Conservation (phyloP, 2,329 filamentous ascomycete species). For the Sporothrix mexicana region DNA sequence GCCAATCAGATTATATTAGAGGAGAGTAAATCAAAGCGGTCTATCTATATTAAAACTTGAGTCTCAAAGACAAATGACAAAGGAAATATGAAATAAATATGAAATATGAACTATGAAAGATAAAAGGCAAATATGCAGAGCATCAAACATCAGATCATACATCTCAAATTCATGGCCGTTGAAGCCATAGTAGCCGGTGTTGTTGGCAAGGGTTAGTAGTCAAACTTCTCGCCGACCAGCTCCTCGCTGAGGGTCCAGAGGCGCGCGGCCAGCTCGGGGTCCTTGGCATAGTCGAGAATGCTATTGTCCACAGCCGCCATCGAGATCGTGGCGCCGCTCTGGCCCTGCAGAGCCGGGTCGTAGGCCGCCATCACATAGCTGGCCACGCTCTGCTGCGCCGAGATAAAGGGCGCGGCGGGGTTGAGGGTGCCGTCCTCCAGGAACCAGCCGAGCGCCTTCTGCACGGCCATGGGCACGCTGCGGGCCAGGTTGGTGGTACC, state of each 20-base stretch:
- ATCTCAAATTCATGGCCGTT: neutral
- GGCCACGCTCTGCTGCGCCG: constrained; percentile 43
- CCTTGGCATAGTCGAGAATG: constrained; percentile 40
- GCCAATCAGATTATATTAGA: neutral
- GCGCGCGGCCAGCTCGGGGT: constrained; percentile 45
- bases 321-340: constrained; percentile 31
- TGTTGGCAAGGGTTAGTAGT: too few relatives aligned
- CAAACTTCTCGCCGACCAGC: constrained; percentile 46
- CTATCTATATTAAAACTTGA: neutral
- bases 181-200: too few relatives aligned
- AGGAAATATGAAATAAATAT: neutral
- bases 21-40: neutral
- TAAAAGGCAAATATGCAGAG: neutral
- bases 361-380: constrained; percentile 49
- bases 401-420: constrained; percentile 37
- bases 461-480: constrained; percentile 22
- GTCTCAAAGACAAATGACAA: neutral
- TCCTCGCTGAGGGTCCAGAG: constrained; percentile 53
- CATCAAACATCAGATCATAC: neutral
- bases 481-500: constrained; percentile 32
- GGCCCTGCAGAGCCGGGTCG: constrained; percentile 43
- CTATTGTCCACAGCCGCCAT: constrained; percentile 41
- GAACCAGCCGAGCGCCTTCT: constrained; percentile 37
- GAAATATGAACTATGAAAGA: neutral
- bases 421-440: constrained; percentile 50